Conservation (phyloP, 2,329 filamentous ascomycete species). For the Geosmithia morbida region DNA sequence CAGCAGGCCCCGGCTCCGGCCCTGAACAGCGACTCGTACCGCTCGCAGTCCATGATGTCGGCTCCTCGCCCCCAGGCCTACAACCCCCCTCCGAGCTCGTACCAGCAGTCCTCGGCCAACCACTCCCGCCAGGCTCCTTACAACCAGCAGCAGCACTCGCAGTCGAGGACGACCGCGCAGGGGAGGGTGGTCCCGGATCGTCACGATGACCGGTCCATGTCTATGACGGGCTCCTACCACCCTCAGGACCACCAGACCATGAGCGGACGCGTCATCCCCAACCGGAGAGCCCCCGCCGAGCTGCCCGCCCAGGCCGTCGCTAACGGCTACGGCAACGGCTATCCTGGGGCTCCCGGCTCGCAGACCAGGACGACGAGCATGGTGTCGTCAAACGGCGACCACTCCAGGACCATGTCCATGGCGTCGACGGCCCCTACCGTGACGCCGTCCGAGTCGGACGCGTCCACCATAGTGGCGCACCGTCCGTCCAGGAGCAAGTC, state of each 20-base stretch:
- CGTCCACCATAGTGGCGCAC: conserved; percentile 29
- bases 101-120: conserved; percentile 52
- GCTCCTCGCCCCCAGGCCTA: conserved; percentile 61
- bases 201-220: conserved; percentile 89
- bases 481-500: conserved; percentile 43
- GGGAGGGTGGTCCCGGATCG: conserved; percentile 84
- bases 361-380: conserved; percentile 48
- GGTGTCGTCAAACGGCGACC: conserved; percentile 37
- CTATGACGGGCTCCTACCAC: conserved; percentile 64
- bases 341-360: conserved; percentile 31
- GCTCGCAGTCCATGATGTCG: conserved; percentile 85
- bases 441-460: conserved; percentile 43
- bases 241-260: conserved; percentile 80
- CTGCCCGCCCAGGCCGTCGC: conserved; percentile 17
- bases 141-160: conserved; percentile 23
- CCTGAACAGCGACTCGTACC: conserved; percentile 71
- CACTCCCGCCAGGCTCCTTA: conserved; percentile 66
- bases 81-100: conserved; percentile 45
- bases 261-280: conserved; percentile 83
- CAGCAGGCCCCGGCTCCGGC: conserved; percentile 33
- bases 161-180: conserved; percentile 75
- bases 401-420: conserved; percentile 73
- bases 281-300: conserved; percentile 35
- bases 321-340: conserved; percentile 22
- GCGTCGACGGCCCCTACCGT: conserved; percentile 68